phyloP scores from a whole-genome alignment of 495 filamentous ascomycete species.

The Neurospora hispaniola region DNA sequence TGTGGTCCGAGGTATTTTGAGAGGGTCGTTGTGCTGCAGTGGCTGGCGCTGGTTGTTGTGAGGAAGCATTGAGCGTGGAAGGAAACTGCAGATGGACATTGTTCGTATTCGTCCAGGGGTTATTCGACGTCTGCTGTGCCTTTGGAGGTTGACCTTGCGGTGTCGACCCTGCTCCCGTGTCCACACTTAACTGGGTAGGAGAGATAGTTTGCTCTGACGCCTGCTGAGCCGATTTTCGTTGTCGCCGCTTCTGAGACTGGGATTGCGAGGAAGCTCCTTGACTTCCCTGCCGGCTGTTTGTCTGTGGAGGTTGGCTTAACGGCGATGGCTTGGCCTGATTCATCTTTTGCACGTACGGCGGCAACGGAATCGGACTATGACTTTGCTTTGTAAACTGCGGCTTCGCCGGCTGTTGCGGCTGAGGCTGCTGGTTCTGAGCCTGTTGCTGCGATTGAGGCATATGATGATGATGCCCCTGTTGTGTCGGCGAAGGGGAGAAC shows the following conservation, averaged over 20 bases:
- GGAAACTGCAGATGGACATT: neutral
- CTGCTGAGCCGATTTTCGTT: neutral
- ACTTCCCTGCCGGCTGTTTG: neutral
- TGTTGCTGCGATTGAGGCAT: neutral
- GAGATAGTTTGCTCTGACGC: neutral
- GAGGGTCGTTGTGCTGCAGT: neutral
- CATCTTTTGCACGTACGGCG: constrained; percentile 19
- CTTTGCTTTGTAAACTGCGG: constrained; percentile 18
- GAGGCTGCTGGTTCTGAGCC: neutral
- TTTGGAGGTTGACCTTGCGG: neutral
- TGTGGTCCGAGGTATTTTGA: neutral
- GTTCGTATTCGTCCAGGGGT: neutral
- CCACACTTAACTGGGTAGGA: neutral
- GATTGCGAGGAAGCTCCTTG: neutral
- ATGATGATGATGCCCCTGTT: neutral
- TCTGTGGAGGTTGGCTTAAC: constrained; percentile 6
- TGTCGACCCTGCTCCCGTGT: neutral
- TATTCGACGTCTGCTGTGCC: neutral
- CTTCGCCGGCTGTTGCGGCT: neutral
- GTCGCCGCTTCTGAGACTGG: neutral
- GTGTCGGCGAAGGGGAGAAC: neutral
- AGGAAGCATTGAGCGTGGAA: neutral
- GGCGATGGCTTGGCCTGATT: constrained; percentile 6
- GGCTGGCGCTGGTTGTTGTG: neutral
- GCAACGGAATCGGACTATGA: constrained; percentile 24